phyloP scores from a whole-genome alignment of 2,329 filamentous ascomycete species.

The Colletotrichum ledebouriae region DNA sequence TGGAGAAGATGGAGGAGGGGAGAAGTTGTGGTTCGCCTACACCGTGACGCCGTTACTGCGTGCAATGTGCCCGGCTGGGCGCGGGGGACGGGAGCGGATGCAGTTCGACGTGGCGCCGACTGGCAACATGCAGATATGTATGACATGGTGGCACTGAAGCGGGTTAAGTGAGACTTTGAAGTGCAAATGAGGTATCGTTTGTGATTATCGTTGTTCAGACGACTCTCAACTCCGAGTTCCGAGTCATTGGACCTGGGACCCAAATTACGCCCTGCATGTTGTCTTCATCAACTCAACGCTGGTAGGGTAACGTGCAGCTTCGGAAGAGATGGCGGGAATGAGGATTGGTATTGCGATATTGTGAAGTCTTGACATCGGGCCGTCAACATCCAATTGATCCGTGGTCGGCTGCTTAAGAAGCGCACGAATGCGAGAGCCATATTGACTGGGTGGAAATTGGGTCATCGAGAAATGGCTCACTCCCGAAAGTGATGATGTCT shows the following conservation, averaged over 20 bases:
- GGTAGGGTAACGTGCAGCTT: constrained; percentile 13
- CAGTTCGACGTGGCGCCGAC: background rate
- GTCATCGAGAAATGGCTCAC: background rate
- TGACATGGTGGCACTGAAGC: background rate
- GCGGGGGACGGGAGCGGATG: constrained; percentile 19
- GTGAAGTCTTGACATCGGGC: background rate
- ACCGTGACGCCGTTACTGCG: background rate
- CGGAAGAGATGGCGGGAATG: constrained; percentile 10
- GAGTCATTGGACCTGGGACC: background rate
- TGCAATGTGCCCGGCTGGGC: constrained; percentile 8
- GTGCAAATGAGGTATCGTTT: background rate
- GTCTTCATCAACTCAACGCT: constrained; percentile 1
- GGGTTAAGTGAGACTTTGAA: background rate
- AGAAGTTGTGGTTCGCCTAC: constrained; percentile 18
- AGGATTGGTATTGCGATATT: constrained; percentile 12
- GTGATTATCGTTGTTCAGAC: background rate
- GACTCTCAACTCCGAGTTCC: background rate
- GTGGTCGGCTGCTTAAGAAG: background rate
- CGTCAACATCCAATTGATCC: background rate
- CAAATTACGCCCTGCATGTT: constrained; percentile 29
- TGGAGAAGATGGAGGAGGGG: constrained; percentile 2
- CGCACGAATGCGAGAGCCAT: constrained; percentile 11
- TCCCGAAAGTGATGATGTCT: background rate
- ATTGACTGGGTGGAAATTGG: too few relatives aligned
- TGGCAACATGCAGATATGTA: too few relatives aligned